Percentiles rank a stretch among this genome's conserved stretches.
Conservation (phyloP, 225 moss, liverwort and hornwort genomes). For the Lunularia cruciata region DNA sequence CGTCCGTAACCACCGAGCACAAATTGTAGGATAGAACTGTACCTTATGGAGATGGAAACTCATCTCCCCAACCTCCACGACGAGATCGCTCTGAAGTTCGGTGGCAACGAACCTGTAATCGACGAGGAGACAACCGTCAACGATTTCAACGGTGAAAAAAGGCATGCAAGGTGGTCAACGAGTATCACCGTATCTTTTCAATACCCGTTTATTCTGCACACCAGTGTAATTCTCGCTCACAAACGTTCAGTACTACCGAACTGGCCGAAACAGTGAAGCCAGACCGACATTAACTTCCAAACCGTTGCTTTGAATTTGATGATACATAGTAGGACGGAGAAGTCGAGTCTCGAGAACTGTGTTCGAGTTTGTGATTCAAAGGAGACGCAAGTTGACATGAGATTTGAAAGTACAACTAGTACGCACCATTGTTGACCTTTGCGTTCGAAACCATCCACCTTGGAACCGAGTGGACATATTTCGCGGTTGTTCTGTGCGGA, state of each 20-base stretch:
- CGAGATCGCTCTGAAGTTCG: slow-evolving; percentile 63
- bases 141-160: background rate
- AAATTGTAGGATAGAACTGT: background rate
- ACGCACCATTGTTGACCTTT: slow-evolving; percentile 49
- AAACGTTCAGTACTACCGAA: no score
- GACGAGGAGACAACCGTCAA: background rate
- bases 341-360: no score
- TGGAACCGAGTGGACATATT: slow-evolving; percentile 36
- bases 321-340: no score
- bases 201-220: no score
- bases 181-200: background rate
- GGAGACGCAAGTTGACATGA: background rate
- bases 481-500: slow-evolving; percentile 25
- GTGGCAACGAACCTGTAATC: slow-evolving; percentile 50
- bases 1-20: no score
- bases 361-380: no score
- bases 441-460: slow-evolving; percentile 49
- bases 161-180: background rate
- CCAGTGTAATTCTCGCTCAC: no score
- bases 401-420: background rate
- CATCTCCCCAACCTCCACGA: slow-evolving; percentile 71
- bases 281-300: no score
- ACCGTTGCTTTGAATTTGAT: no score
- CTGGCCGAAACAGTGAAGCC: no score
- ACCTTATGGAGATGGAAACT: slow-evolving; percentile 92